A percentile compares a stretch with the other conserved stretches of the same genome.
These are phyloP conservation scores for Xenosphaeropsis pyriputrescens DNA, from an alignment of 2,329 filamentous ascomycete genomes.

Conservation along the genomic window DNA sequence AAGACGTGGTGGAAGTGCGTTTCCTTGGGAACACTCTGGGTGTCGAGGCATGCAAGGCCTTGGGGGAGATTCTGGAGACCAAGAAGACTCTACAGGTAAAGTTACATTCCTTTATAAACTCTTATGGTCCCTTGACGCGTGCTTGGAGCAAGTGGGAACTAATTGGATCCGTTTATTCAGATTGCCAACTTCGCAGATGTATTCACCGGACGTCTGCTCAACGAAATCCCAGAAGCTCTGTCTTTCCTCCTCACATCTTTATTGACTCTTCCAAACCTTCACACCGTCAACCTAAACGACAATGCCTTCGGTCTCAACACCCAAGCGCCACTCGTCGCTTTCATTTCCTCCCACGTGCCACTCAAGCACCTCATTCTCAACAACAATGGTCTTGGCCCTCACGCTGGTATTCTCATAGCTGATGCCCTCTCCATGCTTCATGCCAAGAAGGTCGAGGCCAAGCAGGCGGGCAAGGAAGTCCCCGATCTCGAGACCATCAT, in stretches of 20 bases:
- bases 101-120: conserved; percentile 6
- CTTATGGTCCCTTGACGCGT: not conserved
- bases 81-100: conserved; percentile 69
- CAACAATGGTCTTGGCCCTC: conserved; percentile 93
- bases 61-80: conserved; percentile 69
- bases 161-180: conserved; percentile 21
- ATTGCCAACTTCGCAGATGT: conserved; percentile 90
- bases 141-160: not conserved
- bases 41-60: conserved; percentile 70
- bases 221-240: conserved; percentile 85
- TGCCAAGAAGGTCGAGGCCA: conserved; percentile 66
- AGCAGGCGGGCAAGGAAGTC: conserved; percentile 55
- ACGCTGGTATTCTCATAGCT: conserved; percentile 78
- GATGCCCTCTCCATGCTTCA: conserved; percentile 76
- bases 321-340: conserved; percentile 81
- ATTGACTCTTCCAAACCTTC: conserved; percentile 71
- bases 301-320: conserved; percentile 97
- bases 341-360: conserved; percentile 76
- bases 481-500: conserved; percentile 90
- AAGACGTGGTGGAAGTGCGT: conserved; percentile 70
- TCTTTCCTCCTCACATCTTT: conserved; percentile 74
- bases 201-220: conserved; percentile 86
- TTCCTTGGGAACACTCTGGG: conserved; percentile 88
- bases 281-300: conserved; percentile 90
- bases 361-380: conserved; percentile 92